These are phyloP conservation scores for Arachis stenosperma DNA, from an alignment of 306 rosid species.

Conservation along the genomic window DNA sequence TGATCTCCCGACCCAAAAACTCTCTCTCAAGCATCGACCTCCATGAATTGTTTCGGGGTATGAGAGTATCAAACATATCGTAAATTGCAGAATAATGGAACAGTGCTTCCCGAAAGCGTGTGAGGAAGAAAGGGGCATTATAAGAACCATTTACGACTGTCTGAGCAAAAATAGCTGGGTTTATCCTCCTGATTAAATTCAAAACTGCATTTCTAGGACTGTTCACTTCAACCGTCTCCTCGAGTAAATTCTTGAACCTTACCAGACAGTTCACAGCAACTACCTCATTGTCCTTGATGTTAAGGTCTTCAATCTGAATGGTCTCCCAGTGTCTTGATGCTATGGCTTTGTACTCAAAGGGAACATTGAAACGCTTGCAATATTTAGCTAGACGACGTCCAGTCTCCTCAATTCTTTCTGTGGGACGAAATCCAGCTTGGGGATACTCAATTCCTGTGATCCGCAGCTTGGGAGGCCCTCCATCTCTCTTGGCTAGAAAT, in stretches of 20 bases:
- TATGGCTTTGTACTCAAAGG: constrained; percentile 70
- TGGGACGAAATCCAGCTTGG: constrained; percentile 81
- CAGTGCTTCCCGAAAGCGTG: constrained; percentile 78
- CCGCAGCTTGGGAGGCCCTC: constrained; percentile 81
- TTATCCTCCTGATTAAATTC: constrained; percentile 65
- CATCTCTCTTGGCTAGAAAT: constrained; percentile 57
- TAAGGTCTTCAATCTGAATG: constrained; percentile 63
- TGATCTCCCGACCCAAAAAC: constrained; percentile 65
- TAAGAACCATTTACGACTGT: constrained; percentile 59
- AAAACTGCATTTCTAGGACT: constrained; percentile 72
- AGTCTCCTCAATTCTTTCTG: constrained; percentile 71
- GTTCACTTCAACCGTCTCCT: constrained; percentile 66
- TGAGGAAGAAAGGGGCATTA: constrained; percentile 78
- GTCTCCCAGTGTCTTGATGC: constrained; percentile 76
- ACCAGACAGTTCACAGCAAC: constrained; percentile 61
- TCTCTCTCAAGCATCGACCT: constrained; percentile 69
- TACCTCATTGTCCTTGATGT: constrained; percentile 54
- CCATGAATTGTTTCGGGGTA: constrained; percentile 55
- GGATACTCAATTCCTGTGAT: constrained; percentile 88
- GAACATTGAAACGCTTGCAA: constrained; percentile 71
- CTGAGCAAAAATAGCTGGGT: constrained; percentile 65
- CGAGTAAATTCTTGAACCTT: constrained; percentile 63
- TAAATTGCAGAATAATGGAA: constrained; percentile 68
- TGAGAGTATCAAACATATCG: constrained; percentile 59
- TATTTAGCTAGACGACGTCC: constrained; percentile 75